phyloP scores from a whole-genome alignment of 805 yeast species.

The Yarrowia sp. region DNA sequence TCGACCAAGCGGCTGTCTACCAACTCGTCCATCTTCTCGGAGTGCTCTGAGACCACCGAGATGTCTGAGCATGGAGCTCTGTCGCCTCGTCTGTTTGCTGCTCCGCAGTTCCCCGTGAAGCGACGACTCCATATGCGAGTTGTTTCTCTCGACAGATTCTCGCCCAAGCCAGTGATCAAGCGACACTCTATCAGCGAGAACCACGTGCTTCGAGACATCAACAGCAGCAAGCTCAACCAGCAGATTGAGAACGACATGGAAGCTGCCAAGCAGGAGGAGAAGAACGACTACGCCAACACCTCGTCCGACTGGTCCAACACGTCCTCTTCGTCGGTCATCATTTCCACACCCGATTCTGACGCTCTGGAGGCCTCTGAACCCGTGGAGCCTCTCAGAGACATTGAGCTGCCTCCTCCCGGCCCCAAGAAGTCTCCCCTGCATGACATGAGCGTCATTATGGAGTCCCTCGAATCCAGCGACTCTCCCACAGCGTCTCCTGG shows the following conservation, averaged over 20 bases:
- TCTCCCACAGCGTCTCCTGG: not conserved
- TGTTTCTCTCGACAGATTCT: slow-evolving; percentile 7
- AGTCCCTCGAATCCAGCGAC: not conserved
- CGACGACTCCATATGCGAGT: slow-evolving; percentile 21
- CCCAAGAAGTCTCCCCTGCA: not conserved
- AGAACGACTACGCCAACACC: not conserved
- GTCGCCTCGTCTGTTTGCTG: not conserved
- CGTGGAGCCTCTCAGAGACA: not conserved
- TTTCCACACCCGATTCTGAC: not conserved
- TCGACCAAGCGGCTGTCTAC: slow-evolving; percentile 7
- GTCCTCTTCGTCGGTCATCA: slow-evolving; percentile 2
- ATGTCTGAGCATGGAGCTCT: slow-evolving; percentile 3
- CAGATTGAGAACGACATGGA: not conserved
- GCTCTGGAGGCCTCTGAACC: slow-evolving; percentile 3
- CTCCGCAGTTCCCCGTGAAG: not conserved
- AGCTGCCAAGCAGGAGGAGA: not conserved
- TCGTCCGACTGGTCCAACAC: slow-evolving; percentile 14
- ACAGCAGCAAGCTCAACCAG: slow-evolving; percentile 5
- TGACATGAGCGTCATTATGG: slow-evolving; percentile 16
- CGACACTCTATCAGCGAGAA: slow-evolving; percentile 7
- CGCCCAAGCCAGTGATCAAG: slow-evolving; percentile 21
- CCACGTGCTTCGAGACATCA: not conserved
- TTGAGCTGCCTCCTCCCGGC: not conserved
- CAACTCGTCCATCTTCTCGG: slow-evolving; percentile 16
- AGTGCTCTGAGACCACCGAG: slow-evolving; percentile 10